Evolutionary conservation across 2,329 filamentous ascomycete species (phyloP).

Genomic region (Fusarium avenaceum): DNA sequence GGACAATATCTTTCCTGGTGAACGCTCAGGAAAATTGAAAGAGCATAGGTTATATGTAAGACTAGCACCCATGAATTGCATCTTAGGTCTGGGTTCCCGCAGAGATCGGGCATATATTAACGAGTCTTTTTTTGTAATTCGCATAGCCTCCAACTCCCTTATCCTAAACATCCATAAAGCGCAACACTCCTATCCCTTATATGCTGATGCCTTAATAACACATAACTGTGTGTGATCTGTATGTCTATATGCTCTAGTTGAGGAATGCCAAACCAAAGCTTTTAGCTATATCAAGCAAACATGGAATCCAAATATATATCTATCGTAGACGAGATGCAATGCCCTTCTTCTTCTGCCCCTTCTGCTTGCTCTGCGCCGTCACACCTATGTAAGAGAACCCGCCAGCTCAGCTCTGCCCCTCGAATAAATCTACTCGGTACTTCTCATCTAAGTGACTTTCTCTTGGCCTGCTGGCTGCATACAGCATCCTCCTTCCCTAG

Average conservation of each 20-base stretch:
- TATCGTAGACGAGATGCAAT: conserved; percentile 32
- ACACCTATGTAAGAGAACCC: conserved; percentile 1
- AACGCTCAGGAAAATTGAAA: conserved; percentile 10
- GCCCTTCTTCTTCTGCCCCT: conserved; percentile 19
- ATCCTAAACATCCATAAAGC: conserved; percentile 13
- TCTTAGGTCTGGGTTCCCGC: conserved; percentile 27
- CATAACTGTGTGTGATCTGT: conserved; percentile 26
- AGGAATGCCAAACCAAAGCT: conserved; percentile 40
- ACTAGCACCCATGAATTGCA: conserved; percentile 37
- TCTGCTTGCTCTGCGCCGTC: conserved; percentile 11
- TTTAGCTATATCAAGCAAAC: conserved; percentile 33
- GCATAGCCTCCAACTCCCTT: conserved; percentile 9
- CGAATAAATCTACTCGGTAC: conserved; percentile 3
- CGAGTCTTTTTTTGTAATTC: conserved; percentile 27
- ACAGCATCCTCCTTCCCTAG: conserved; percentile 26
- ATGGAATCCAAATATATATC: conserved; percentile 43
- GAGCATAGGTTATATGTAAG: conserved; percentile 37
- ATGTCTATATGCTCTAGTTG: conserved; percentile 34
- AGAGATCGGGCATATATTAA: conserved; percentile 28
- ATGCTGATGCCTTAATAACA: conserved; percentile 31
- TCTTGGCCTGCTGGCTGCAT: conserved; percentile 31
- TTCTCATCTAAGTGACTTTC: conserved; percentile 16
- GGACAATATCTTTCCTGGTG: conserved; percentile 21
- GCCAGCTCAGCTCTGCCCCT: conserved; percentile 8
- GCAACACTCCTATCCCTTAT: conserved; percentile 22